Evolutionary conservation across 2,329 filamentous ascomycete species (phyloP).

Genomic region (Ophiostoma australiae): DNA sequence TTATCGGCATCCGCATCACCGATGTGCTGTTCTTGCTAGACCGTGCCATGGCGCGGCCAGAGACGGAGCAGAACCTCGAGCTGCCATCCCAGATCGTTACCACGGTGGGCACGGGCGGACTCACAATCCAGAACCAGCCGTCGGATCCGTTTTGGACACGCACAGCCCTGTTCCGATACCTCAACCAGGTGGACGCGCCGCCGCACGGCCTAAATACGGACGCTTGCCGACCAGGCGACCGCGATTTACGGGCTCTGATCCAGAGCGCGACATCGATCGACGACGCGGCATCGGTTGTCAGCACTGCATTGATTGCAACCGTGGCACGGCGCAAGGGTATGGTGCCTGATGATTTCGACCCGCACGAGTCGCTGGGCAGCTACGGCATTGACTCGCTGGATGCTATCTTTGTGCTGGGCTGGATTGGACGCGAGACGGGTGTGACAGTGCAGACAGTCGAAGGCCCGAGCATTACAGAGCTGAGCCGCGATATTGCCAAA

Average conservation of each 20-base stretch:
- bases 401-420: slow-evolving; percentile 28
- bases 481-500: slow-evolving; percentile 24
- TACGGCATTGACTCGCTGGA: slow-evolving; percentile 31
- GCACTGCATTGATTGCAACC: slow-evolving; percentile 23
- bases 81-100: slow-evolving; percentile 48
- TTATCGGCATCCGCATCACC: slow-evolving; percentile 49
- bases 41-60: slow-evolving; percentile 41
- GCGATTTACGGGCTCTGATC: slow-evolving; percentile 20
- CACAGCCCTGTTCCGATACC: slow-evolving; percentile 45
- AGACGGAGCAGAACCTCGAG: slow-evolving; percentile 29
- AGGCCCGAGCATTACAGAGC: slow-evolving; percentile 25
- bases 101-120: slow-evolving; percentile 51
- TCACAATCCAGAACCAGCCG: slow-evolving; percentile 48
- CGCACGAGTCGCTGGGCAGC: slow-evolving; percentile 23
- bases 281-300: slow-evolving; percentile 18
- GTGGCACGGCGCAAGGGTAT: slow-evolving; percentile 29
- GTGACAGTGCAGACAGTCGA: slow-evolving; percentile 28
- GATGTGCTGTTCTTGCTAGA: slow-evolving; percentile 47
- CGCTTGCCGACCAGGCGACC: not conserved
- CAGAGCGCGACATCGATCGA: slow-evolving; percentile 7
- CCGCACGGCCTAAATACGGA: slow-evolving; percentile 21
- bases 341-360: slow-evolving; percentile 26
- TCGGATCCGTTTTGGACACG: slow-evolving; percentile 52
- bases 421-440: slow-evolving; percentile 28
- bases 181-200: slow-evolving; percentile 47